phyloP scores from a whole-genome alignment of 345 rosid species.

The Nasturtium officinale region DNA sequence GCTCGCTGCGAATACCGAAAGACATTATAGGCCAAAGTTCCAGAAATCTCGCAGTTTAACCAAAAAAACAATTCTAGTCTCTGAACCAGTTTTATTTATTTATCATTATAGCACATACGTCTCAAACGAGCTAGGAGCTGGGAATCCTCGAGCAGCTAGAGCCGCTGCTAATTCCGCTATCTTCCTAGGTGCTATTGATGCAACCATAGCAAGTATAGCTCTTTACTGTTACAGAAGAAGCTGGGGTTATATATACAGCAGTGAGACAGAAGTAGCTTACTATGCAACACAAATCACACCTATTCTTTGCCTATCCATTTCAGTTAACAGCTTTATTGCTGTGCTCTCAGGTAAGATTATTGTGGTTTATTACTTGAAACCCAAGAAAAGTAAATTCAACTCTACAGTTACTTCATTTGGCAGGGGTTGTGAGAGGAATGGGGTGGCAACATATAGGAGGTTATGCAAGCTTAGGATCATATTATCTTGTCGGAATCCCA shows the following conservation, averaged over 20 bases:
- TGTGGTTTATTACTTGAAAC: not conserved
- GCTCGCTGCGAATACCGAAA: no score
- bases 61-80: no score
- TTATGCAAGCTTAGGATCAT: conserved; percentile 61
- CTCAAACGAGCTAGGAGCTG: conserved; percentile 61
- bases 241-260: conserved; percentile 48
- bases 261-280: conserved; percentile 43
- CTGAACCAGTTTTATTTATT: not conserved
- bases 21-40: no score
- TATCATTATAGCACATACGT: conserved; percentile 44
- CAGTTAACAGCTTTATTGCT: conserved; percentile 42
- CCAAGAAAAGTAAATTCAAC: conserved; percentile 1
- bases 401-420: not conserved
- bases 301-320: conserved; percentile 37
- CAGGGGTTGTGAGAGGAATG: conserved; percentile 66
- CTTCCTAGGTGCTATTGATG: conserved; percentile 41
- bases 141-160: conserved; percentile 48
- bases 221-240: conserved; percentile 40
- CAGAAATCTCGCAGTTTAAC: no score
- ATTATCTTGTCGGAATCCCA: conserved; percentile 60
- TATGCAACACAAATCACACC: conserved; percentile 46
- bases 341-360: conserved; percentile 45
- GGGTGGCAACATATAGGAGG: conserved; percentile 72
- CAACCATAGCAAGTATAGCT: conserved; percentile 26
- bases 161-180: conserved; percentile 36